Base-by-base conservation (phyloP, 805 yeast species). In the Vanderwaltozyma tropicalis region DNA sequence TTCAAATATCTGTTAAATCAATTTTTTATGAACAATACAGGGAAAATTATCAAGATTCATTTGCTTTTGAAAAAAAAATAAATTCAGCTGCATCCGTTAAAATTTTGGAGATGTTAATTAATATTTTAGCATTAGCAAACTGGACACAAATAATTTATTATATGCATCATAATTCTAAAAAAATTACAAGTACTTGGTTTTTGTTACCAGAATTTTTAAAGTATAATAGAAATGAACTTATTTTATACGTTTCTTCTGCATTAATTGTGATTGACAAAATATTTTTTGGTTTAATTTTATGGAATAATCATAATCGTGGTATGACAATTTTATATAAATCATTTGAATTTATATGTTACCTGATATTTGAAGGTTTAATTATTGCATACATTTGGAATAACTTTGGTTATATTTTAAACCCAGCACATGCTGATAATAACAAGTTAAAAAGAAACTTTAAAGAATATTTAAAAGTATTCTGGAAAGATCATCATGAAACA, bases 31-130 rank as follows among this genome's bases (percentile, higher is more conserved):
- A 36, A 0, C 86, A 82, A 50, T 80, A 76, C 49, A 53, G 52
- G 7, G 43, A 49, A 1, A 76, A 80, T 44, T 66, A 69, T 37
- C 74, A 80, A 37, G 80, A 79, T 52, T 61, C 74, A 12, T 46
- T 54, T 9, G 61, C 59, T 32, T 61, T 76, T 32, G 45, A 43
- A 20, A 25, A 16, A 4, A 14, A 19, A 5, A 45, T 57, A n/a
- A 19, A 48, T 5, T 36, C 41, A n/a, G 33, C 54, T 1, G 35
- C 38, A 6, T 38, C 41, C 14, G 47, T 40, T 37, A 49, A 39
- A 30, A 39, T 47, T 6, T 39, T 39, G 16, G 46, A 43, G 19
- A 17, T 56, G 7, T 18, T 52, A 4, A 25, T 41, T 1, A 41
- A 46, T 31, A 25, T 51, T 8, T 29, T 50, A 28, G 33, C 48